Percentiles rank a stretch among this genome's conserved stretches.
Conservation (phyloP, 495 filamentous ascomycete species). For the Hyaloscypha finlandica region DNA sequence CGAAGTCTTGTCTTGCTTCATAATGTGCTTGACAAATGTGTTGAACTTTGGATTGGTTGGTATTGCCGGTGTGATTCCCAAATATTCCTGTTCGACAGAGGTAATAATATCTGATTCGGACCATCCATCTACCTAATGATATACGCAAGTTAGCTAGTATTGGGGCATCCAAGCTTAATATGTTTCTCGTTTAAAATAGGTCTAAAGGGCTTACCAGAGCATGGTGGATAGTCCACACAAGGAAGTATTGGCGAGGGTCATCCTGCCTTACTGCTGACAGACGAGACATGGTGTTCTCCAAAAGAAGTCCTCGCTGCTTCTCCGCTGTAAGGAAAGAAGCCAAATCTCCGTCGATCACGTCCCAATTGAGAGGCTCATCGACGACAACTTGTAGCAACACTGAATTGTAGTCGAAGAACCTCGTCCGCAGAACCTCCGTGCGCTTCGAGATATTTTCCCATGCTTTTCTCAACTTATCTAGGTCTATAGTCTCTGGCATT, state of each 20-base stretch:
- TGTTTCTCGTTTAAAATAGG: too few species aligned
- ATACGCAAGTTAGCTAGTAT: too few species aligned
- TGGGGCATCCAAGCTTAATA: too few species aligned
- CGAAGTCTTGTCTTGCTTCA: background rate
- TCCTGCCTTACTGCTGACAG: background rate
- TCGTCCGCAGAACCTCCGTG: background rate
- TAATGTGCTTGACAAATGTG: background rate
- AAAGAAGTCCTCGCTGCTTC: background rate
- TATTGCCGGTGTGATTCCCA: background rate
- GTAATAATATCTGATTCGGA: background rate
- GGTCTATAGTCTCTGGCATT: background rate
- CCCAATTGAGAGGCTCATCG: background rate
- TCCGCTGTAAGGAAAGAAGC: background rate
- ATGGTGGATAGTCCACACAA: constrained; percentile 1
- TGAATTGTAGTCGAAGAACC: background rate
- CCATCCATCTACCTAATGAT: background rate
- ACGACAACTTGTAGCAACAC: background rate
- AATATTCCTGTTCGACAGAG: background rate
- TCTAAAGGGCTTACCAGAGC: background rate
- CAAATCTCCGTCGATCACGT: background rate
- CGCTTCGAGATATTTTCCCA: background rate
- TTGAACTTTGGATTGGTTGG: background rate
- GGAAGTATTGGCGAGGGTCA: background rate
- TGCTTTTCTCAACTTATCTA: background rate
- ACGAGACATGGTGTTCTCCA: background rate